Percentiles rank a stretch among this genome's conserved stretches.
These are phyloP conservation scores for Xylaria sp. DNA, from an alignment of 2,329 filamentous ascomycete species.

Conservation along the genomic window DNA sequence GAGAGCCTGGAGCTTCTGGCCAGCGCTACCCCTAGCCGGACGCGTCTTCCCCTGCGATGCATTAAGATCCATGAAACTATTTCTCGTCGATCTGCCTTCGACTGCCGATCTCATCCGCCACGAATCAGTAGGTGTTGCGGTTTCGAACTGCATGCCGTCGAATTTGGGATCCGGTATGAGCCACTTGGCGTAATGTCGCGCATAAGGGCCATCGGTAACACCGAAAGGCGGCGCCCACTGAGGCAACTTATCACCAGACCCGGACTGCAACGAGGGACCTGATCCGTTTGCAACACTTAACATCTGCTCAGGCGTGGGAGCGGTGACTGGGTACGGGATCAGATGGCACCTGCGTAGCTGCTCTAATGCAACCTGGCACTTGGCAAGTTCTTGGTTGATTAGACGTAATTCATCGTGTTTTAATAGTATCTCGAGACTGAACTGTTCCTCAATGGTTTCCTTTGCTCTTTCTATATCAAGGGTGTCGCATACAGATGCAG, in stretches of 20 bases:
- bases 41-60: constrained; percentile 60
- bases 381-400: constrained; percentile 95
- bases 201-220: constrained; percentile 90
- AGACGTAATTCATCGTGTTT: constrained; percentile 95
- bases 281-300: constrained; percentile 77
- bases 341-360: constrained; percentile 92
- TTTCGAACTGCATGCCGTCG: constrained; percentile 70
- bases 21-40: constrained; percentile 59
- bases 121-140: constrained; percentile 55
- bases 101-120: constrained; percentile 57
- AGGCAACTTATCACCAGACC: constrained; percentile 72
- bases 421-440: constrained; percentile 89
- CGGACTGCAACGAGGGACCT: constrained; percentile 73
- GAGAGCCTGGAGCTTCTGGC: constrained; percentile 74
- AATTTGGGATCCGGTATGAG: constrained; percentile 89
- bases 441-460: constrained; percentile 83
- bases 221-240: constrained; percentile 88
- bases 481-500: constrained; percentile 19
- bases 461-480: constrained; percentile 64
- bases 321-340: constrained; percentile 84
- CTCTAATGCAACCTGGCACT: constrained; percentile 92
- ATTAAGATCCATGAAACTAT: constrained; percentile 70
- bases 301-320: constrained; percentile 73
- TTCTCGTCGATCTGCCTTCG: constrained; percentile 83
- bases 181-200: constrained; percentile 95